Conservation (phyloP, 2,329 filamentous ascomycete genomes). For the Dactylellina parvicollis region DNA sequence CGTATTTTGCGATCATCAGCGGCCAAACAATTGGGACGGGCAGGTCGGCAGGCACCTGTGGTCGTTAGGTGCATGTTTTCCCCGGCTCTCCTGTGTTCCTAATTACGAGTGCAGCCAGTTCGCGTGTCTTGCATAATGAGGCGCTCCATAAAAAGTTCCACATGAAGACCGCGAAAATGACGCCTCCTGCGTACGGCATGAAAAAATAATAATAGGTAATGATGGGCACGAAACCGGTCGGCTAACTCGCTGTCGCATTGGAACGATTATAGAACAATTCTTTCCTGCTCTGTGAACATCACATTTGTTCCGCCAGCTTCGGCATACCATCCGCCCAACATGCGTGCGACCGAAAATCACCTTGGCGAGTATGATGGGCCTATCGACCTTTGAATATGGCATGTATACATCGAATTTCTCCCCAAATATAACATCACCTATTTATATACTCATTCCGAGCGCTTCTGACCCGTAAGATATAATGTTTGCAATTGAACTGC, state of each 20-base stretch:
- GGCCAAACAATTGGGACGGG: neutral
- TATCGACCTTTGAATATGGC: neutral
- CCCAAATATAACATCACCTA: neutral
- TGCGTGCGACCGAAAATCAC: constrained; percentile 14
- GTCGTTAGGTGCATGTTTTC: neutral
- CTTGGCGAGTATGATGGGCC: neutral
- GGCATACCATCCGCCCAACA: constrained; percentile 14
- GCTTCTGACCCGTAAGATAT: neutral
- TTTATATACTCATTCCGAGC: neutral
- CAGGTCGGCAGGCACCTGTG: neutral
- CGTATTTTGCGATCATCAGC: neutral
- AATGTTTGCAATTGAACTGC: neutral
- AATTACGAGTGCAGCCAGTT: constrained; percentile 13
- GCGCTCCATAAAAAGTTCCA: constrained; percentile 19
- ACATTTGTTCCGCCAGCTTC: constrained; percentile 12
- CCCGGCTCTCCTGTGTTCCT: constrained; percentile 25
- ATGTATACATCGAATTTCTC: neutral
- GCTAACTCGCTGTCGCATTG: constrained; percentile 10
- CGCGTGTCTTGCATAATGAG: constrained; percentile 14
- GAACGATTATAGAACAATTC: constrained; percentile 26
- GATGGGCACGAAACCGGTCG: constrained; percentile 27
- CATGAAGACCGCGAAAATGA: constrained; percentile 30
- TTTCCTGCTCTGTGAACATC: constrained; percentile 4
- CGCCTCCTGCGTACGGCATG: constrained; percentile 50
- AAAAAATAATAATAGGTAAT: neutral